These are phyloP conservation scores for Ceratobasidium sp. DNA, from an alignment of 1,284 basidiomycete species.

Conservation along the genomic window DNA sequence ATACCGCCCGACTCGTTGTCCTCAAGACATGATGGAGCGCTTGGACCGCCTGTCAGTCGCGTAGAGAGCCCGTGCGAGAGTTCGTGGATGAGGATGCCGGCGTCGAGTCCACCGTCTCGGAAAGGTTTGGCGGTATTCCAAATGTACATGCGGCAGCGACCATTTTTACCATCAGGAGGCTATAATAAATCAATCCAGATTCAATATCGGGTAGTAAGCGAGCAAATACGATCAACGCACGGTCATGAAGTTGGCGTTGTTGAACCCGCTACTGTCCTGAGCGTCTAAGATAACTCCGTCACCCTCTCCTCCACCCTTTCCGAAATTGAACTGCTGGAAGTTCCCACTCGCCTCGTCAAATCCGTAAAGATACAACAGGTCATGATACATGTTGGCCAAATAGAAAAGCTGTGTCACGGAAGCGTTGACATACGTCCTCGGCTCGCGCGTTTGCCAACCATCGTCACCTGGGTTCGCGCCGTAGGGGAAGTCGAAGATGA, in stretches of 20 bases:
- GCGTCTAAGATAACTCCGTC: conserved; percentile 69
- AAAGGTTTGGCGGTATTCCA: conserved; percentile 65
- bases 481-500: conserved; percentile 81
- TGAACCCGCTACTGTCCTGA: conserved; percentile 66
- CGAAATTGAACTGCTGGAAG: conserved; percentile 70
- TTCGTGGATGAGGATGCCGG: conserved; percentile 63
- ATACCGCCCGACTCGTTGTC: conserved; percentile 69
- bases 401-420: conserved; percentile 94
- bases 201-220: neutral
- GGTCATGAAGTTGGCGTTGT: conserved; percentile 68
- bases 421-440: conserved; percentile 86
- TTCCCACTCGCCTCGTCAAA: conserved; percentile 68
- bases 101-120: conserved; percentile 68
- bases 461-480: conserved; percentile 67
- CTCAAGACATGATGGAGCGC: conserved; percentile 65
- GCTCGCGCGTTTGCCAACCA: conserved; percentile 71
- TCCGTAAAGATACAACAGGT: conserved; percentile 62
- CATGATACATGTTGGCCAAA: conserved; percentile 67
- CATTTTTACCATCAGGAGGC: conserved; percentile 62
- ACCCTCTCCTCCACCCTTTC: conserved; percentile 63
- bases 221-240: conserved; percentile 17
- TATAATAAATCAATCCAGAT: conserved; percentile 63
- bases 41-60: conserved; percentile 68
- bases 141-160: conserved; percentile 68
- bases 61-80: conserved; percentile 68